These are phyloP conservation scores for Annona cherimola DNA, from an alignment of 164 flowering plant genomes.

Conservation along the genomic window DNA sequence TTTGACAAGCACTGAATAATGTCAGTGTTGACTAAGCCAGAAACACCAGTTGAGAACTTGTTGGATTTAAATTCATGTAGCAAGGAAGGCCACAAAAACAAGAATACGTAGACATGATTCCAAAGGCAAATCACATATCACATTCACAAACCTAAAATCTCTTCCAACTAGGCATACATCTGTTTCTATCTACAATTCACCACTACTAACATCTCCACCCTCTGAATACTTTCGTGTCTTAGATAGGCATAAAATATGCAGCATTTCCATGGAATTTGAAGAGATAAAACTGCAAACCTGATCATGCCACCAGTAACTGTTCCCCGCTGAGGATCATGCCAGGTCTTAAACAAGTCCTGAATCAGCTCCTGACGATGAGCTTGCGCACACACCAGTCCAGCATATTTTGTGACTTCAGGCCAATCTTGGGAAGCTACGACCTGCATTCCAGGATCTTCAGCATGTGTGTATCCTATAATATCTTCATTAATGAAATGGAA, in stretches of 20 bases:
- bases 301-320: constrained; percentile 60
- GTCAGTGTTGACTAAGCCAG: not conserved
- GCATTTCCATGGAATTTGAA: not conserved
- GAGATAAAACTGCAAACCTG: constrained; percentile 23
- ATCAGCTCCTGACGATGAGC: constrained; percentile 58
- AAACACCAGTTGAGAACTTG: not conserved
- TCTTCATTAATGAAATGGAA: not conserved
- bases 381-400: constrained; percentile 60
- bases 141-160: no score
- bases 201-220: not conserved
- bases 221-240: not conserved
- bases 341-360: constrained; percentile 53
- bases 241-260: not conserved
- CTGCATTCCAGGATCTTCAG: constrained; percentile 18
- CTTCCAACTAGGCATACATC: no score
- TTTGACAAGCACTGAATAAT: not conserved
- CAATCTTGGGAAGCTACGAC: constrained; percentile 67
- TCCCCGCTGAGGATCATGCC: constrained; percentile 51
- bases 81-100: not conserved
- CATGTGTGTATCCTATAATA: not conserved
- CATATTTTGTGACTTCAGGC: constrained; percentile 61
- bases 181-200: not conserved
- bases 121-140: no score
- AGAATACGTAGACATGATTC: no score
- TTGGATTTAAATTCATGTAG: not conserved